Conservation (phyloP, 768 basidiomycete genomes). For the Rhizopogon salebrosus region DNA sequence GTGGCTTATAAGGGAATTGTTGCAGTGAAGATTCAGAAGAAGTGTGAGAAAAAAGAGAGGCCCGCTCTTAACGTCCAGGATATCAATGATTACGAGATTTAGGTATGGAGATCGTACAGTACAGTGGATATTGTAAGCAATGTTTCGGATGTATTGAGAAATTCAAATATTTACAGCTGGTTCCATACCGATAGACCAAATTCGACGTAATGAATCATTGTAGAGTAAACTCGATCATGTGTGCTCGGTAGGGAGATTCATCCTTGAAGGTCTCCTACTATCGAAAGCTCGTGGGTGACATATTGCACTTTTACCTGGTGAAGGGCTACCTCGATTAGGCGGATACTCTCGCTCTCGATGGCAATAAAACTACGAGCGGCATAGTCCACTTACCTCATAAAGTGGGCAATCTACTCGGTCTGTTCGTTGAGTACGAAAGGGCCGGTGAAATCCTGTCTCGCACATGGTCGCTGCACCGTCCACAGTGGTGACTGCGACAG, state of each 20-base stretch:
- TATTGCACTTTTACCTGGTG: background rate
- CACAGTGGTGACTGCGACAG: no score
- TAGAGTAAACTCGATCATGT: background rate
- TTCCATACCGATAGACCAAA: no score
- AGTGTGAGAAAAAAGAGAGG: slow-evolving; percentile 9
- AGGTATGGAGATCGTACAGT: background rate
- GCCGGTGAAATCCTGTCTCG: slow-evolving; percentile 26
- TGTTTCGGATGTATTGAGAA: no score
- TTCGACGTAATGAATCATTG: no score
- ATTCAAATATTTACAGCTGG: no score
- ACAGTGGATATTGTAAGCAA: background rate
- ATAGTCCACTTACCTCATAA: slow-evolving; percentile 22
- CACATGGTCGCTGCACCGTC: slow-evolving; percentile 10
- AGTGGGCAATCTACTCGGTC: background rate
- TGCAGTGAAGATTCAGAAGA: slow-evolving; percentile 1
- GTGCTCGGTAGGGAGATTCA: no score
- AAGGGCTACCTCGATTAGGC: background rate
- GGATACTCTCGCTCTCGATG: slow-evolving; percentile 9
- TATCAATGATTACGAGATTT: slow-evolving; percentile 3
- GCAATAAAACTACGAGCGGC: slow-evolving; percentile 7
- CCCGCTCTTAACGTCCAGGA: slow-evolving; percentile 23
- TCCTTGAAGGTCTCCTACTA: background rate
- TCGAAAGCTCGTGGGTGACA: background rate
- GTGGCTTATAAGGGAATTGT: slow-evolving; percentile 32
- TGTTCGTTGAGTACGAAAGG: slow-evolving; percentile 19